Conservation (phyloP, 352 stramenopile genomes). For the Peronospora belbahrii region DNA sequence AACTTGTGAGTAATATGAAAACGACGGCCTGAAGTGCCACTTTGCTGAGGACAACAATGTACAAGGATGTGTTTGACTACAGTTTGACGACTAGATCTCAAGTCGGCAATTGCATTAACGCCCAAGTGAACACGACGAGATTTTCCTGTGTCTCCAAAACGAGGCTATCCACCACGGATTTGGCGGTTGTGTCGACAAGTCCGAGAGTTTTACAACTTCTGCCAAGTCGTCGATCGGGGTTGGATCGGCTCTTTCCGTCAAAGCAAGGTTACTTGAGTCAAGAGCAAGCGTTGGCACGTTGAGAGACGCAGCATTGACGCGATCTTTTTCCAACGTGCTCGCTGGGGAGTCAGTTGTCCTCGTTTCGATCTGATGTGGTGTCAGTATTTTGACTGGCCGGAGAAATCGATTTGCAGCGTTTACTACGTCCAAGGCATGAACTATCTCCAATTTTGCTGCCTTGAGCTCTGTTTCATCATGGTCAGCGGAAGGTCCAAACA, state of each 20-base stretch:
- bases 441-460: slow-evolving; percentile 21
- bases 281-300: background rate
- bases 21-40: background rate
- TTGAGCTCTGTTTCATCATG: slow-evolving; percentile 10
- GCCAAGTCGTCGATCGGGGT: background rate
- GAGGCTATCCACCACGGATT: slow-evolving; percentile 22
- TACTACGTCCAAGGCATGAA: slow-evolving; percentile 27
- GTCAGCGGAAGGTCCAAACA: slow-evolving; percentile 29
- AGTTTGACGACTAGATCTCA: slow-evolving; percentile 4
- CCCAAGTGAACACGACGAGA: slow-evolving; percentile 32
- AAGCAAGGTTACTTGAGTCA: background rate
- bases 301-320: slow-evolving; percentile 2
- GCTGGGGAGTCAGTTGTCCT: background rate
- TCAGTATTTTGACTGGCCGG: slow-evolving; percentile 13
- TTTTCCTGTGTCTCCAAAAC: slow-evolving; percentile 20
- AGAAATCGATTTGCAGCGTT: slow-evolving; percentile 26
- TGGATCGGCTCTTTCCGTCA: background rate
- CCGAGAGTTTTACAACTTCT: slow-evolving; percentile 12
- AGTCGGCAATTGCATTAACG: slow-evolving; percentile 5
- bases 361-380: background rate
- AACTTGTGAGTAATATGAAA: background rate
- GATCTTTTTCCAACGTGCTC: background rate
- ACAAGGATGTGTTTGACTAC: slow-evolving; percentile 22
- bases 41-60: slow-evolving; percentile 11
- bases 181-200: slow-evolving; percentile 1